Base-by-base conservation (phyloP, 345 rosid genomes). In the Firmiana major region DNA sequence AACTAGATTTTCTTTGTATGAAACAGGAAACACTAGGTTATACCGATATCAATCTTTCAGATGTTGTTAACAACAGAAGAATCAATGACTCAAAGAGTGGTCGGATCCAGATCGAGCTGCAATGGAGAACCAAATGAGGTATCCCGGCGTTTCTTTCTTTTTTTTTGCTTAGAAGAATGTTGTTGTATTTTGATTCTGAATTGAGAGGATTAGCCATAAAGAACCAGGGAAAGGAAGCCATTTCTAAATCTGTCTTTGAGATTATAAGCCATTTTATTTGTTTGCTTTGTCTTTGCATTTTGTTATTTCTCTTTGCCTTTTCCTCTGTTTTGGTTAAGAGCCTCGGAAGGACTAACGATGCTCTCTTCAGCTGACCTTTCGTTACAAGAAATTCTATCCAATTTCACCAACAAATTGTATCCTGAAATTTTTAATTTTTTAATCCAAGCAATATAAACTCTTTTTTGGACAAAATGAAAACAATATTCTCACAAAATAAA, bases 51-150 rank as follows among this genome's bases (percentile, higher is more conserved):
- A 84, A 72, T 75, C 94, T 93, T 71, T 81, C 88, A 6, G 98
- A 96, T 79, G 99, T 91, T n/a, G 90, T 96, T 60, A 88, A 70
- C 90, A 96, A 96, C 93, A 90, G 84, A 75, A 83, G 98, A 75
- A 91, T 89, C 86, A 93, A 93, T 48, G 94, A 92, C 88, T 95
- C 99, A 0, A 96, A 84, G 86, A 93, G 93, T 31, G 97, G 99
- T 11, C 75, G 78, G 84, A 85, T 96, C 82, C 98, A 90, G 82
- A 76, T 96, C 40, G 99, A 96, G 87, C 72, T 93, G 83, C 93
- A 92, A 78, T 96, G 99, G 99, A 87, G 92, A 85, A 87, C 93
- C 13, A 73, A 93, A 26, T 87, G 84, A 87, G 67, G 78, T 40
- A 11, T 64, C 0, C 17, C 34, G 34, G 34, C 34, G 26, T 0